Evolutionary conservation across 352 stramenopile genomes (phyloP), one percentile per base, ranked within the genome.

Genomic region (Albugo laibachii): DNA sequence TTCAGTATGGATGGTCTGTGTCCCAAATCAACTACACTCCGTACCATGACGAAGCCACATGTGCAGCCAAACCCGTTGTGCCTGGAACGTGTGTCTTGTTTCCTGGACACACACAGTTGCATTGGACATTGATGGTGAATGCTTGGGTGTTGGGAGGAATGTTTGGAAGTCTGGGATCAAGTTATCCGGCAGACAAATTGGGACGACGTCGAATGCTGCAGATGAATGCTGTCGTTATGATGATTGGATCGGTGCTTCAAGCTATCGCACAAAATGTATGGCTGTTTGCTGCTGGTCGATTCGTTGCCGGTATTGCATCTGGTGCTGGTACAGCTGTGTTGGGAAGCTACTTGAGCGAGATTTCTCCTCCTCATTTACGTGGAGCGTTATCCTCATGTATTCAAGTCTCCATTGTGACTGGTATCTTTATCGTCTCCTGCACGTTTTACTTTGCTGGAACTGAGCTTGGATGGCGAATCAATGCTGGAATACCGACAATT

Each of bases 1-100:
- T 69, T 48, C 67, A 83, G 58, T 65, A 67, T 52, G 61, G 69
- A 51, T 58, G 69, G 74, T 69, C 63, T 11, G 65, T 69, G 5
- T 64, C 63, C 11, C 74, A 87, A 45, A 55, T 83, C 55, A 83
- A 83, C 57, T 57, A 76, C 21, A 71, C 59, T n/a, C 50, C 56
- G 11, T 81, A 75, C 55, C 61, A 75, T 48, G 53, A 75, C 55
- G 58, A 62, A 18, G 54, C 63, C 13, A 57, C 61, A 27, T 83
- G 71, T 50, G 58, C 62, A 36, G 59, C 55, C 0, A 45, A 52
- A 2, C 63, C 61, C 1, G 55, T 75, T 15, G 43, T 16, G 1
- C 19, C 49, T 11, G 58, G 50, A 19, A 62, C 46, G 13, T 77
- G 65, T 27, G 13, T 56, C 21, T 38, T 57, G 13, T 42, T 44